These are phyloP conservation scores for Penicillium aurantiogriseum DNA, from an alignment of 2,329 filamentous ascomycete species.

Conservation along the genomic window DNA sequence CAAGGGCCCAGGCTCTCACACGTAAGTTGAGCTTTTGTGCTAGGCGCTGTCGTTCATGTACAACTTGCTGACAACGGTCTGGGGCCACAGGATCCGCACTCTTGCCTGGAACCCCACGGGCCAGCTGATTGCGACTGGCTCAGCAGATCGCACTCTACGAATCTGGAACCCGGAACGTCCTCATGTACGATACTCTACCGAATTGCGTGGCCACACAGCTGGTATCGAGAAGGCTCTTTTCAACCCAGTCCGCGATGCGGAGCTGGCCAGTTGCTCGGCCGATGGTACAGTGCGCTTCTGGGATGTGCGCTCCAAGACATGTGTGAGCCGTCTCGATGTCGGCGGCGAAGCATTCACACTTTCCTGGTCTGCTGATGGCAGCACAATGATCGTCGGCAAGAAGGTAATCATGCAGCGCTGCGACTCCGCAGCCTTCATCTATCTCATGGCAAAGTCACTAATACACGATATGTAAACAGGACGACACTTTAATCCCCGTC, in stretches of 20 bases:
- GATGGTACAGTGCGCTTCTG: conserved; percentile 52
- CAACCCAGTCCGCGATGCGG: conserved; percentile 50
- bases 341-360: conserved; percentile 51
- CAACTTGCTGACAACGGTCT: conserved; percentile 8
- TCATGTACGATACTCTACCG: conserved; percentile 47
- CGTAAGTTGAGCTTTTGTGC: conserved; percentile 48
- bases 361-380: conserved; percentile 50
- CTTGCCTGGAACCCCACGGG: conserved; percentile 89
- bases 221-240: conserved; percentile 51
- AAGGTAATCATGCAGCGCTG: conserved; percentile 37
- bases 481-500: conserved; percentile 49
- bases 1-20: conserved; percentile 56
- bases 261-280: conserved; percentile 50
- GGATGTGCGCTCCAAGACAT: conserved; percentile 51
- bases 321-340: conserved; percentile 49
- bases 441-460: background rate
- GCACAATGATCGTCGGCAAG: conserved; percentile 46
- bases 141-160: conserved; percentile 82
- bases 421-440: background rate
- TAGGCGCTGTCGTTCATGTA: background rate
- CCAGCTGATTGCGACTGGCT: conserved; percentile 79
- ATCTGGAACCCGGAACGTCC: conserved; percentile 74
- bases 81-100: conserved; percentile 61
- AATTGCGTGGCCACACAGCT: conserved; percentile 48
- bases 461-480: conserved; percentile 29